These are phyloP conservation scores for Thielaviopsis euricoi DNA, from an alignment of 2,329 filamentous ascomycete genomes.

Conservation along the genomic window DNA sequence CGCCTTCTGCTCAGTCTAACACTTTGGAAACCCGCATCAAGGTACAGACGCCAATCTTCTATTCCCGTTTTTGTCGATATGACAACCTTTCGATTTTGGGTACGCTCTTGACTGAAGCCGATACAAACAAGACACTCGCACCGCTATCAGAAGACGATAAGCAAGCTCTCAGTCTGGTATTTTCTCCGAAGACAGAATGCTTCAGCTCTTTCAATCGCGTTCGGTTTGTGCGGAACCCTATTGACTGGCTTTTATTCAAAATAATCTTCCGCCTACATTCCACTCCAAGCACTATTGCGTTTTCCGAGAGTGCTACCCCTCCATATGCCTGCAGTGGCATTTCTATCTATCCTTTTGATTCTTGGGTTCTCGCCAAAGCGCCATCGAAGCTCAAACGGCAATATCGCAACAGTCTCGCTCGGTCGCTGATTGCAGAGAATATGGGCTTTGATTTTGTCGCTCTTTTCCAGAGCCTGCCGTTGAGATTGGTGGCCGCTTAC, in stretches of 20 bases:
- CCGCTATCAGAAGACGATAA: background rate
- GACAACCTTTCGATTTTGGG: conserved; percentile 15
- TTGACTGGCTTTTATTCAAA: background rate
- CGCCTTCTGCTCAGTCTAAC: background rate
- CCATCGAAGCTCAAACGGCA: background rate
- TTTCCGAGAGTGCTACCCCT: background rate
- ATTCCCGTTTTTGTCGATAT: conserved; percentile 48
- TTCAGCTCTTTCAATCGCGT: background rate
- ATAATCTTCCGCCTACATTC: background rate
- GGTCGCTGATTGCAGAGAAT: background rate
- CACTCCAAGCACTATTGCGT: background rate
- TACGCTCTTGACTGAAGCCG: background rate
- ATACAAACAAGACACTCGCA: background rate
- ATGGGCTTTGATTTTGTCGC: conserved; percentile 33
- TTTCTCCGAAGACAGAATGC: background rate
- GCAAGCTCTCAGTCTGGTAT: background rate
- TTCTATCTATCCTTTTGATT: background rate
- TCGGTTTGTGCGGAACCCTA: background rate
- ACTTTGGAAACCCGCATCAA: background rate
- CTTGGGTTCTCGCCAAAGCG: background rate
- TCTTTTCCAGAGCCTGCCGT: conserved; percentile 25
- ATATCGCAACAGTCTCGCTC: background rate
- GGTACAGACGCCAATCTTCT: conserved; percentile 36
- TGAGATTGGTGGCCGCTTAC: background rate
- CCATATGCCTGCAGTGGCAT: background rate